Evolutionary conservation across 805 yeast genomes (phyloP), one percentile per base, ranked within the genome.

Genomic region (Vanderwaltozyma tropicalis): DNA sequence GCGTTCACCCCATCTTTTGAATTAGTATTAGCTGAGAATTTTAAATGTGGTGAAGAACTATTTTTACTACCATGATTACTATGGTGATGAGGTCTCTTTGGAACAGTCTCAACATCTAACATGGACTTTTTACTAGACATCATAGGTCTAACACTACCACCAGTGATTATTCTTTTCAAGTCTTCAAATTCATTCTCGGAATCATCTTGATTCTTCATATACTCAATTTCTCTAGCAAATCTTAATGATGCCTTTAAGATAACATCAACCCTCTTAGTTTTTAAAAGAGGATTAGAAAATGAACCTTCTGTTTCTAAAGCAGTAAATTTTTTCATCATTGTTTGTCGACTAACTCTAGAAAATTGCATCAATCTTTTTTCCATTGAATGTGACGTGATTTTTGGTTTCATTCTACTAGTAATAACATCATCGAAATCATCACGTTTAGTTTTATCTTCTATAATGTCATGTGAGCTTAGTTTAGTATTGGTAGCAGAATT

Each of bases 1-100:
- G 44, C 49, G 16, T 40, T 37, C n/a, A 38, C 39, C 9, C 57
- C 55, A 34, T 52, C 57, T 15, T 28, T 41, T 9, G 40, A 25
- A 17, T 45, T 45, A 5, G 49, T 55, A 24, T 39, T 37, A 8
- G 48, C 34, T 4, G 58, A 55, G 37, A 55, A 53, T 35, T 52
- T 49, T 14, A 51, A 48, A 35, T 45, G 49, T 31, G 39, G 14
- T 25, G 41, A 9, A 27, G 16, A 6, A 20, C 3, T 19, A 22
- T 16, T 27, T 32, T 24, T 10, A 22, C 16, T 34, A 18, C 24
- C 33, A 22, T 20, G 37, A n/a, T 38, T 43, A 27, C 27, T 39
- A 26, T 33, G 38, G 13, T 28, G 38, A 17, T 28, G 39, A 34
- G 22, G 39, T 16, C 28, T 33, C 31, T 38, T 28, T 15, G 38